Base-by-base conservation (phyloP, 192 early-diverging fungal genomes). In the Coemansia sp. region DNA sequence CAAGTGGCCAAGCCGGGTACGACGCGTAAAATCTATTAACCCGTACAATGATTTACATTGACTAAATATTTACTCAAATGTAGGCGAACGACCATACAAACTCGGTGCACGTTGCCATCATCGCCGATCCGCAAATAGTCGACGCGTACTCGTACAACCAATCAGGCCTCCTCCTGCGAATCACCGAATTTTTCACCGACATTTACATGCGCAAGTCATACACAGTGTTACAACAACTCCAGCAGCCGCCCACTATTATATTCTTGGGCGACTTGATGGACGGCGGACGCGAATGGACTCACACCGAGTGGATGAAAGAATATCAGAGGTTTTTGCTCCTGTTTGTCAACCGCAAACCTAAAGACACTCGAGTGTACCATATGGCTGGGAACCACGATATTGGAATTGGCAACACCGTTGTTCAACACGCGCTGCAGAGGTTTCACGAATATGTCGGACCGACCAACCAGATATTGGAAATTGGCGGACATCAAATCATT, bases 371-470 rank as follows among this genome's bases (percentile, higher is more conserved):
- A 19, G 70, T 87, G 2, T 81, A 84, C 12, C 82, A 89, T 64
- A 87, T 91, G 73, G 89, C 89, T 2, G 96, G 96, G 4, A 98
- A 95, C 74, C 96, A 98, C 71, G 96, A 98, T 71, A 87, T 95
- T 48, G 96, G 96, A 0, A 91, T 91, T 38, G 88, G 91, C 15
- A 78, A 88, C 55, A 81, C 81, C 0, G 61, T 93, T 14, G 65
- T 84, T 20, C 44, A 17, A 0, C 5, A 23, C 0, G 81, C 83
- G 9, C 60, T 85, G 17, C 40, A 59, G 0, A 69, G 89, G 20
- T 90, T 85, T 57, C 71, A 82, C 26, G 34, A 54, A 22, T 53
- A 71, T 19, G 85, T 85, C 59, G 89, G 89, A 1, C 75, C 82
- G 6, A 74, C 79, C 10, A 89, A 85, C 37, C 86, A 86, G 34